These are phyloP conservation scores for Rhodotorula toruloides DNA, from an alignment of 768 basidiomycete species.

Conservation along the genomic window DNA sequence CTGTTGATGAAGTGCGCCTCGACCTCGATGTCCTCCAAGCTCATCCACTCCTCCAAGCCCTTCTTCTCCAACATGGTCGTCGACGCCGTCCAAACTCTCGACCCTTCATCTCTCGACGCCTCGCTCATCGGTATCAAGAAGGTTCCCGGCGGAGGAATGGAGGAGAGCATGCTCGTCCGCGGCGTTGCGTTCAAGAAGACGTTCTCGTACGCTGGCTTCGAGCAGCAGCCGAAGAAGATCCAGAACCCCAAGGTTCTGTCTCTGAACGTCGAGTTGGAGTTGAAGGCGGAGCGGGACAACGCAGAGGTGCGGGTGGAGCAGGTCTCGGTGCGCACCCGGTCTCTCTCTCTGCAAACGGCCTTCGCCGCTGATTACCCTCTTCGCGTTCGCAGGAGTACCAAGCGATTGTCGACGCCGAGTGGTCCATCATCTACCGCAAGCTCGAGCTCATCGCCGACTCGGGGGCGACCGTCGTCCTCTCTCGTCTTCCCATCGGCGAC, in stretches of 20 bases:
- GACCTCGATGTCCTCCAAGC: constrained; percentile 99
- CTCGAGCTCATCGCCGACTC: constrained; percentile 91
- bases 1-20: constrained; percentile 93
- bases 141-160: constrained; percentile 94
- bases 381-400: constrained; percentile 67
- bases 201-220: constrained; percentile 97
- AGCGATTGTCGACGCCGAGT: constrained; percentile 98
- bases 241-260: constrained; percentile 80
- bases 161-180: constrained; percentile 79
- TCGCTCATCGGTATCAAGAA: constrained; percentile 73
- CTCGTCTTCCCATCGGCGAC: constrained; percentile 97
- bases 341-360: background rate
- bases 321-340: constrained; percentile 55
- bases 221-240: constrained; percentile 96
- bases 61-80: constrained; percentile 99
- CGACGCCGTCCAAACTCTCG: constrained; percentile 85
- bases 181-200: constrained; percentile 99
- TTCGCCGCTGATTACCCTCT: background rate
- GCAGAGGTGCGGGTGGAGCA: constrained; percentile 96
- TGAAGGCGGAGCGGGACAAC: constrained; percentile 99
- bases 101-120: constrained; percentile 90
- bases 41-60: constrained; percentile 96
- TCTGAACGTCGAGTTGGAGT: constrained; percentile 93
- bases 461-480: constrained; percentile 93
- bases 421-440: constrained; percentile 99